Conservation (phyloP, 371 early-diverging fungal genomes). For the Furculomyces boomerangus region DNA sequence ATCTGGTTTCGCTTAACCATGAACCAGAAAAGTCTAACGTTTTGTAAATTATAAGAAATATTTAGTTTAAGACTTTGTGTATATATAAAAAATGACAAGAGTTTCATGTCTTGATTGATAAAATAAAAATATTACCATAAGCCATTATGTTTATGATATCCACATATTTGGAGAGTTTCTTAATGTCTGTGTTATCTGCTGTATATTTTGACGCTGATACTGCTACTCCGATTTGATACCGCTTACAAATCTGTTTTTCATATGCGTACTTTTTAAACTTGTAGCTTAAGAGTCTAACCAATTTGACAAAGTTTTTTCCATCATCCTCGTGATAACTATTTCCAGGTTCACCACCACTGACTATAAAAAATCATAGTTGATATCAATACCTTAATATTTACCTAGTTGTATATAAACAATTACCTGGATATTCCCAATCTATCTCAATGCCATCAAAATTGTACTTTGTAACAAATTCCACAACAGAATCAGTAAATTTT, state of each 20-base stretch:
- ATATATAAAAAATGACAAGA: not conserved
- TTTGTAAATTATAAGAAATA: not conserved
- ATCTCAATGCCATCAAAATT: constrained; percentile 28
- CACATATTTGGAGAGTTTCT: not conserved
- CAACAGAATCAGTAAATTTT: constrained; percentile 25
- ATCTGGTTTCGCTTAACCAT: not conserved
- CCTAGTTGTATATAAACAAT: too few species aligned
- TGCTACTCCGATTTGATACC: not conserved
- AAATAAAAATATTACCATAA: not conserved
- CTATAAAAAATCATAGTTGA: too few species aligned
- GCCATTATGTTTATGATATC: not conserved
- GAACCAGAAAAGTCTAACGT: not conserved
- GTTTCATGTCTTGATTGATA: not conserved
- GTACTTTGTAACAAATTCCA: constrained; percentile 26
- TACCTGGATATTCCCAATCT: constrained; percentile 72
- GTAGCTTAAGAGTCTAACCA: not conserved
- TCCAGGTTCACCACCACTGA: not conserved
- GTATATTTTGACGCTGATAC: not conserved
- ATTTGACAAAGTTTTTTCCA: not conserved
- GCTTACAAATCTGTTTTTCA: not conserved
- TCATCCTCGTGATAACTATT: not conserved
- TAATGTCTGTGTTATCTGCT: not conserved
- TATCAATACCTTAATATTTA: too few species aligned
- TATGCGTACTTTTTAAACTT: constrained; percentile 16
- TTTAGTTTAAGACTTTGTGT: not conserved